A percentile compares a stretch with the other conserved stretches of the same genome.
Conservation (phyloP, 1,284 basidiomycete genomes). For the Sporisorium scitamineum region DNA sequence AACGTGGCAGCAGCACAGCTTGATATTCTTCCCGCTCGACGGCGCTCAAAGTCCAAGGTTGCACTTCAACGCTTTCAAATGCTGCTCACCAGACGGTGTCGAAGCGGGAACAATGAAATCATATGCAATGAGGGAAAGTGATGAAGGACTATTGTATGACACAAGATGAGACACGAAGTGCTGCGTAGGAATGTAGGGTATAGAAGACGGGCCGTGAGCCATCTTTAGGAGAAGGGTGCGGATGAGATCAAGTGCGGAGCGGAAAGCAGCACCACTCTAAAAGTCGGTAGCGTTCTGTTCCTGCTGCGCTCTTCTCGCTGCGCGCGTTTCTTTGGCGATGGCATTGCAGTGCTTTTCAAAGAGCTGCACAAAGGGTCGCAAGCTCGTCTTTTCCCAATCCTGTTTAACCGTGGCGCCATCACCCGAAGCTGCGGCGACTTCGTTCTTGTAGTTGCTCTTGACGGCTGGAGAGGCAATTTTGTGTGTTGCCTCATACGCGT, state of each 20-base stretch:
- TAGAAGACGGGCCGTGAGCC: constrained; percentile 2
- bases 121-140: neutral
- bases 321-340: constrained; percentile 44
- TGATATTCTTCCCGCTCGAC: too few species aligned
- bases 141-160: neutral
- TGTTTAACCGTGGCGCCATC: constrained; percentile 52
- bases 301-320: constrained; percentile 32
- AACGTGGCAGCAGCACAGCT: neutral
- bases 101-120: neutral
- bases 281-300: constrained; percentile 47
- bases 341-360: constrained; percentile 78
- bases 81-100: too few species aligned
- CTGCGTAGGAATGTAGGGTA: constrained; percentile 4
- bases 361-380: constrained; percentile 90
- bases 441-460: constrained; percentile 47
- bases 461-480: constrained; percentile 56
- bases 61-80: too few species aligned
- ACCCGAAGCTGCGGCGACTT: constrained; percentile 23
- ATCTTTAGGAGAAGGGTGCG: constrained; percentile 2
- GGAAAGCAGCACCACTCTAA: constrained; percentile 1
- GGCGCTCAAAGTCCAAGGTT: too few species aligned
- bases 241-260: neutral
- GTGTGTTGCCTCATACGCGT: constrained; percentile 72
- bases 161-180: neutral
- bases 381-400: constrained; percentile 74